Conservation (phyloP, 2,329 filamentous ascomycete species). For the Teratosphaeriaceae sp. region DNA sequence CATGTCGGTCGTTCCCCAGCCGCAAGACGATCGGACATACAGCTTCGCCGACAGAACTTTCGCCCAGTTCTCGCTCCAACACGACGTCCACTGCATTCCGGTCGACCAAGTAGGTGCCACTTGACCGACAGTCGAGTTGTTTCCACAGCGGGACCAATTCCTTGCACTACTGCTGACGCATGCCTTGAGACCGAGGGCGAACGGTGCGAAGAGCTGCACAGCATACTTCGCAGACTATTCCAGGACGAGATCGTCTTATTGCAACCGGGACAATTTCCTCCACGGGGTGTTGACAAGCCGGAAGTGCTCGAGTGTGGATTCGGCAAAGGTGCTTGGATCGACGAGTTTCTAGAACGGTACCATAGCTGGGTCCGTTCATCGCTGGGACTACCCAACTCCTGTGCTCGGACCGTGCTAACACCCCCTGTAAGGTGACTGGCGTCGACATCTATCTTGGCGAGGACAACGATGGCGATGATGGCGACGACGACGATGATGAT, state of each 20-base stretch:
- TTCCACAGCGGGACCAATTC: background rate
- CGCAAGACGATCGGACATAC: slow-evolving; percentile 17
- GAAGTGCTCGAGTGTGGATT: slow-evolving; percentile 28
- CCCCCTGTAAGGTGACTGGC: slow-evolving; percentile 28
- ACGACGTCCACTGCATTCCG: slow-evolving; percentile 25
- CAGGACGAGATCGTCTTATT: slow-evolving; percentile 17
- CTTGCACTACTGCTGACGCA: background rate
- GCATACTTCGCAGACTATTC: slow-evolving; percentile 21
- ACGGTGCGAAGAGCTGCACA: slow-evolving; percentile 22
- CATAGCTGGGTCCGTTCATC: slow-evolving; percentile 13
- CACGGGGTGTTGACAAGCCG: slow-evolving; percentile 17
- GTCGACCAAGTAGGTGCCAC: slow-evolving; percentile 27
- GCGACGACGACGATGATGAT: slow-evolving; percentile 17
- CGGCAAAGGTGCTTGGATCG: slow-evolving; percentile 29
- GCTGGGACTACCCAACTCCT: background rate
- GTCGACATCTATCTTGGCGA: slow-evolving; percentile 28
- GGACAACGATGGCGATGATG: slow-evolving; percentile 16
- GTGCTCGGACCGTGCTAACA: too few species aligned
- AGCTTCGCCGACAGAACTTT: slow-evolving; percentile 19
- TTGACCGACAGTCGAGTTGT: background rate
- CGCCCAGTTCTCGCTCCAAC: slow-evolving; percentile 18
- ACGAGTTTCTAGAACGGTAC: slow-evolving; percentile 29
- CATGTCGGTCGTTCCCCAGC: slow-evolving; percentile 15
- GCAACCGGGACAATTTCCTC: slow-evolving; percentile 10
- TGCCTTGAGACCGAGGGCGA: slow-evolving; percentile 22